Evolutionary conservation across 2,329 filamentous ascomycete genomes (phyloP), one percentile per base, ranked within the genome.

Genomic region (Atkinsonella texensis): DNA sequence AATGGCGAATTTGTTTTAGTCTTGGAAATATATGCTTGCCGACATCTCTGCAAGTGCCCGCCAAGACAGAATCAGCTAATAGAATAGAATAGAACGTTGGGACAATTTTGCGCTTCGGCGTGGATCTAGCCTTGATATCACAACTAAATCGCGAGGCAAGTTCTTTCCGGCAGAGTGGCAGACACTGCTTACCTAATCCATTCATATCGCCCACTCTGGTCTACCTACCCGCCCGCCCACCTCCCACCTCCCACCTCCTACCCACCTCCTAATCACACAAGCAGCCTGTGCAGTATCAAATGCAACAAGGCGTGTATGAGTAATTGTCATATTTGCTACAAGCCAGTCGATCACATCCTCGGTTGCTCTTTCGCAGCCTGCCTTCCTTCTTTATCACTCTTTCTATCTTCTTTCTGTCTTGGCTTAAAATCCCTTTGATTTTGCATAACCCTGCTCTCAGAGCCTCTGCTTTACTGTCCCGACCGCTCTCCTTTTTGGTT

Each of bases 251-350:
- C 59, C 56, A 58, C 59, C 59, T 63, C 60, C 59, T 62, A 61
- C 52, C 59, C 56, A 58, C 59, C 60, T 63, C 60, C 59, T 62
- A 61, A 60, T 55, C 64, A 60, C 61, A 60, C 53, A 60, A 60
- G 55, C 46, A 54, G 53, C 57, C 48, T 32, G 7, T 12, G 32
- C 43, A 10, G 56, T 58, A 58, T 59, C 59, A 59, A 60, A 59
- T 58, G 58, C 61, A 65, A 60, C 58, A 59, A 60, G 55, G 55
- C 52, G 49, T 38, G 40, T 53, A 20, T 20, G 40, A 43, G n/a
- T 33, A 48, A 31, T 17, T 18, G 40, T 38, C 13, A 39, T 46
- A 49, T 46, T 35, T 53, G 42, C 43, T 20, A 53, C 47, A 17
- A 47, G 51, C 46, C 28, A 18, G 33, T 38, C 47, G 10, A 31